Conservation (phyloP, 2,329 filamentous ascomycete genomes). For the Phaeosphaeriaceae sp. region DNA sequence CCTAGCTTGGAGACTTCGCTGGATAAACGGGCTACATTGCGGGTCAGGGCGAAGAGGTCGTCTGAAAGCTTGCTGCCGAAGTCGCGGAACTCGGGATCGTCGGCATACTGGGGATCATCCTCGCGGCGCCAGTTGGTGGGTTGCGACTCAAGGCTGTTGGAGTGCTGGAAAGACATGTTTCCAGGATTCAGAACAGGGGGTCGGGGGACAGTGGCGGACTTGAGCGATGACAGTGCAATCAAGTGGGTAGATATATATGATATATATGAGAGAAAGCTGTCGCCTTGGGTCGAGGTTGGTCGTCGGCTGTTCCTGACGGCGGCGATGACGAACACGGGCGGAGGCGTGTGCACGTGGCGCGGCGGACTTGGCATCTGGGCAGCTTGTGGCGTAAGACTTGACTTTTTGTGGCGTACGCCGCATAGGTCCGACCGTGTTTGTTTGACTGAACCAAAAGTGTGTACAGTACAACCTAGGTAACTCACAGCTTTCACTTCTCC, state of each 20-base stretch:
- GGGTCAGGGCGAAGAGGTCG: slow-evolving; percentile 86
- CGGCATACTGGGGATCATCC: slow-evolving; percentile 77
- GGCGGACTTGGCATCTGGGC: slow-evolving; percentile 15
- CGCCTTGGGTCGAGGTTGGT: too few relatives aligned
- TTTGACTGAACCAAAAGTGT: slow-evolving; percentile 31
- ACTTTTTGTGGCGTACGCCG: slow-evolving; percentile 6
- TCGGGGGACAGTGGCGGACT: background rate
- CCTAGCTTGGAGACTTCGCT: slow-evolving; percentile 86
- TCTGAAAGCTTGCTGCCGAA: slow-evolving; percentile 84
- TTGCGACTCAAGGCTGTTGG: slow-evolving; percentile 83
- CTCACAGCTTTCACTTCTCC: too few relatives aligned
- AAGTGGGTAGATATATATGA: too few relatives aligned
- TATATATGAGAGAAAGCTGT: too few relatives aligned
- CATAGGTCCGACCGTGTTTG: slow-evolving; percentile 30
- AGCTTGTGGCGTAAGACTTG: too few relatives aligned
- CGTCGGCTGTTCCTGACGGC: slow-evolving; percentile 28
- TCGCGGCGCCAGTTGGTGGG: slow-evolving; percentile 70
- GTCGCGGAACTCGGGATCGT: slow-evolving; percentile 89
- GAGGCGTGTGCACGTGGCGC: slow-evolving; percentile 28
- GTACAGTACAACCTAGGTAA: too few relatives aligned
- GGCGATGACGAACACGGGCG: slow-evolving; percentile 34
- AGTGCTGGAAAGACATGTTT: slow-evolving; percentile 90
- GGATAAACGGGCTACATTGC: slow-evolving; percentile 83
- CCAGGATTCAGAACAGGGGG: slow-evolving; percentile 1
- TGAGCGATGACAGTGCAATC: too few relatives aligned